phyloP scores from a whole-genome alignment of 768 basidiomycete genomes.

The Mrakia gelida region DNA sequence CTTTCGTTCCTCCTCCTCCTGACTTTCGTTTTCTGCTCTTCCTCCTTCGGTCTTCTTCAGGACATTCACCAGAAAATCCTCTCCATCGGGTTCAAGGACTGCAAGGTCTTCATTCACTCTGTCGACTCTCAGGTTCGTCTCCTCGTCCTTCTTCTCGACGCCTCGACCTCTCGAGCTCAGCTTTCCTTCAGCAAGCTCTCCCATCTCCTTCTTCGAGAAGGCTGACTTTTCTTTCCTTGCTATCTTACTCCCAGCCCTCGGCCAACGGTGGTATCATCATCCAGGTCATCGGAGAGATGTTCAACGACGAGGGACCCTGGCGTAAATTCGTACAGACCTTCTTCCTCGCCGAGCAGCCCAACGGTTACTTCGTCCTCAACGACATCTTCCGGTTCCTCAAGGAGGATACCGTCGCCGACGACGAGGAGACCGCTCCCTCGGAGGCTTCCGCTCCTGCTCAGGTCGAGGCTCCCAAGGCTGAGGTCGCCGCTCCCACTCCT shows the following conservation, averaged over 20 bases:
- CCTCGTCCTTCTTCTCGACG: neutral
- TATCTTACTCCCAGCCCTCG: conserved; percentile 52
- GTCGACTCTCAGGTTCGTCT: conserved; percentile 74
- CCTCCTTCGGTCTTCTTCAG: conserved; percentile 47
- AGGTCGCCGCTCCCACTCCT: conserved; percentile 36
- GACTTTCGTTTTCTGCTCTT: neutral
- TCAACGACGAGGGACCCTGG: conserved; percentile 85
- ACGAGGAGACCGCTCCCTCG: conserved; percentile 52
- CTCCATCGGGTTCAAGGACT: conserved; percentile 87
- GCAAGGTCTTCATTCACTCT: conserved; percentile 98
- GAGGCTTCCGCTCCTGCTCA: conserved; percentile 21
- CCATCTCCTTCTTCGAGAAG: neutral
- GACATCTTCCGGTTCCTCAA: conserved; percentile 99
- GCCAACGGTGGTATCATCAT: conserved; percentile 95
- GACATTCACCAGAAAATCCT: conserved; percentile 97
- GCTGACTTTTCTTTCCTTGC: neutral
- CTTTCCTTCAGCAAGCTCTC: neutral
- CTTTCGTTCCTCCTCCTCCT: neutral
- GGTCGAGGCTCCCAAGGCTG: conserved; percentile 30
- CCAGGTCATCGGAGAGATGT: conserved; percentile 99
- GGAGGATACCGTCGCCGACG: conserved; percentile 81
- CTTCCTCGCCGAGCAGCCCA: conserved; percentile 98
- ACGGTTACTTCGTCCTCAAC: conserved; percentile 98
- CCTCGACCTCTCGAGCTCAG: too few species aligned
- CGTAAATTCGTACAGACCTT: conserved; percentile 99